Evolutionary conservation across 106 monocot species (phyloP), one percentile per base, ranked within the genome.

Genomic region (Acanthochlamys bracteata): DNA sequence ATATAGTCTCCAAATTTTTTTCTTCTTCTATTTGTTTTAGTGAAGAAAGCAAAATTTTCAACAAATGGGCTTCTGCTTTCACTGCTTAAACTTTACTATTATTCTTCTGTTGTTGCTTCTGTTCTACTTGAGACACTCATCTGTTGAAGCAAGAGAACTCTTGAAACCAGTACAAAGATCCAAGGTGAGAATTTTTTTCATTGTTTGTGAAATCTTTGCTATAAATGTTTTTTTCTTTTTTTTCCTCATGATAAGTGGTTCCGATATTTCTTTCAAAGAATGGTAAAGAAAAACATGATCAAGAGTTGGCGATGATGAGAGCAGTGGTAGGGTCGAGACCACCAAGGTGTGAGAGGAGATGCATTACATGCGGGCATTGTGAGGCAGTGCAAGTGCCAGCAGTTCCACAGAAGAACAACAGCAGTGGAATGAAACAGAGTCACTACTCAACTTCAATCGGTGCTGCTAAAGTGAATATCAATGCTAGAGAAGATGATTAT

Each of bases 331-430:
- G 90, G 11, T 90, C 83, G 20, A 85, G 78, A 72, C 90, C 90
- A 43, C 85, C 85, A 41, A 63, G 65, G 11, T 90, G 90, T 66
- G 77, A 75, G 65, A 70, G 67, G 54, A 85, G 71, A 39, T 90
- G 90, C 75, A 67, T 15, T 24, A 59, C 66, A 1, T 90, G 90
- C 42, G 72, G 80, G 17, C 81, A 78, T 22, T 85, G 90, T 65
- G 82, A 85, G 53, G 77, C 90, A 0, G 72, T 90, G 33, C 82
- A 78, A 61, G 83, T 86, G 43, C 86, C 91, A 51, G 77, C 75
- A 39, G 73, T 68, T 16, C 90, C 86, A 27, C 58, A 68, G 25
- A 60, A 66, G 7, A 60, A 33, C 33, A 33, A 33, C 6, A 33
- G 33, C 33, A 33, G 33, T 33, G 33, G 33, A 33, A 33, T 33